Conservation (phyloP, 331 rosid genomes). For the Arachis monticola region DNA sequence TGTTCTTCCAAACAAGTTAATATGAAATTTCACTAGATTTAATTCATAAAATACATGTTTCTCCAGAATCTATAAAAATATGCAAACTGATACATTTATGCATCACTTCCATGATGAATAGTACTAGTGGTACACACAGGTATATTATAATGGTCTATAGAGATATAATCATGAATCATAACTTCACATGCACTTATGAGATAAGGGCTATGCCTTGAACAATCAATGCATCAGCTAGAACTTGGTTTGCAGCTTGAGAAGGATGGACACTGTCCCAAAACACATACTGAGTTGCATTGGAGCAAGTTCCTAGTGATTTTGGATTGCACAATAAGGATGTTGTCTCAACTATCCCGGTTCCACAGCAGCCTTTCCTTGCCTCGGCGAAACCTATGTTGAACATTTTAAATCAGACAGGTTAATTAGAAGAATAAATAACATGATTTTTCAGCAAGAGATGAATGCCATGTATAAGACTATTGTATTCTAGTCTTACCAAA, state of each 20-base stretch:
- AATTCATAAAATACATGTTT: too few relatives aligned
- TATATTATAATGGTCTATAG: neutral
- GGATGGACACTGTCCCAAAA: conserved; percentile 81
- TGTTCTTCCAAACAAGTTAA: neutral
- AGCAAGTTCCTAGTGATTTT: conserved; percentile 60
- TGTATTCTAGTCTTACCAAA: conserved; percentile 45
- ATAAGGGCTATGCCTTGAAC: conserved; percentile 59
- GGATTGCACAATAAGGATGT: conserved; percentile 68
- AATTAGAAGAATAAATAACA: neutral
- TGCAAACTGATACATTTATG: neutral
- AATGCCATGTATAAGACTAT: neutral
- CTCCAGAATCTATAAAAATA: neutral
- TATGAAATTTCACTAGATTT: neutral
- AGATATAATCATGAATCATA: neutral
- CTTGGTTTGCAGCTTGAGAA: conserved; percentile 64
- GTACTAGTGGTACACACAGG: neutral
- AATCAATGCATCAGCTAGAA: conserved; percentile 66
- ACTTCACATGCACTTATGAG: conserved; percentile 13
- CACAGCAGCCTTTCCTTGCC: conserved; percentile 74
- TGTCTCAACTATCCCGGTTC: conserved; percentile 63
- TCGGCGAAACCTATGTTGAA: conserved; percentile 53
- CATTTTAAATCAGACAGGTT: conserved; percentile 9
- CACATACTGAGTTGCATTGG: conserved; percentile 69
- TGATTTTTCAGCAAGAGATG: too few relatives aligned
- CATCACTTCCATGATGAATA: conserved; percentile 25